These are phyloP conservation scores for Nakazawaea anatomiae DNA, from an alignment of 805 yeast genomes.

Conservation along the genomic window DNA sequence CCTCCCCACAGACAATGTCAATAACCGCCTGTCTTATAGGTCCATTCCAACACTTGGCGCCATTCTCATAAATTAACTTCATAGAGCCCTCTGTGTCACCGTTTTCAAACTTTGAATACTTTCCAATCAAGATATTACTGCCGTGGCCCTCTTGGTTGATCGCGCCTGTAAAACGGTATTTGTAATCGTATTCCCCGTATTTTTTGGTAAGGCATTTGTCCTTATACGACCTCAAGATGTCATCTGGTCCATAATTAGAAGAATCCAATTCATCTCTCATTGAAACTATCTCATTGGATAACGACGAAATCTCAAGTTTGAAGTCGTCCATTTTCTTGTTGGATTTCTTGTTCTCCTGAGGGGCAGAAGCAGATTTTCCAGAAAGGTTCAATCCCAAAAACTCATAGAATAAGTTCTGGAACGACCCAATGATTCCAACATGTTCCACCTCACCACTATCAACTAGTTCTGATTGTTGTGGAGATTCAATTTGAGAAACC, in stretches of 20 bases:
- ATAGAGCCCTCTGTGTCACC: constrained; percentile 12
- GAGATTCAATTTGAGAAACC: not conserved
- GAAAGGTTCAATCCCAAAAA: constrained; percentile 4
- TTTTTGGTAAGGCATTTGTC: constrained; percentile 39
- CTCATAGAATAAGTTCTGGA: not conserved
- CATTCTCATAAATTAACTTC: constrained; percentile 39
- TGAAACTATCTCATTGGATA: not conserved
- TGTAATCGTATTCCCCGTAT: constrained; percentile 70
- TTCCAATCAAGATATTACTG: constrained; percentile 47
- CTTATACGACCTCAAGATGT: constrained; percentile 54
- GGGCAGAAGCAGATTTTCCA: not conserved
- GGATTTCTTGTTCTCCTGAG: not conserved
- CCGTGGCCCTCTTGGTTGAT: constrained; percentile 50
- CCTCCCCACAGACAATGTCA: constrained; percentile 60
- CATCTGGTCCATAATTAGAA: constrained; percentile 50
- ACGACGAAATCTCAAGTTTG: not conserved
- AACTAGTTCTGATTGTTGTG: not conserved
- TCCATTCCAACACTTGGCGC: constrained; percentile 93
- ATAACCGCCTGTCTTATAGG: constrained; percentile 72
- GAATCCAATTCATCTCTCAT: not conserved
- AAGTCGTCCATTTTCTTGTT: constrained; percentile 4
- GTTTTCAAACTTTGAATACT: constrained; percentile 13
- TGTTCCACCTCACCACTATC: not conserved
- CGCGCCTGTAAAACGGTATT: constrained; percentile 50
- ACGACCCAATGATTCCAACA: not conserved